Evolutionary conservation across 2,329 filamentous ascomycete genomes (phyloP), one percentile per base, ranked within the genome.

Genomic region (Botrytis galanthina): DNA sequence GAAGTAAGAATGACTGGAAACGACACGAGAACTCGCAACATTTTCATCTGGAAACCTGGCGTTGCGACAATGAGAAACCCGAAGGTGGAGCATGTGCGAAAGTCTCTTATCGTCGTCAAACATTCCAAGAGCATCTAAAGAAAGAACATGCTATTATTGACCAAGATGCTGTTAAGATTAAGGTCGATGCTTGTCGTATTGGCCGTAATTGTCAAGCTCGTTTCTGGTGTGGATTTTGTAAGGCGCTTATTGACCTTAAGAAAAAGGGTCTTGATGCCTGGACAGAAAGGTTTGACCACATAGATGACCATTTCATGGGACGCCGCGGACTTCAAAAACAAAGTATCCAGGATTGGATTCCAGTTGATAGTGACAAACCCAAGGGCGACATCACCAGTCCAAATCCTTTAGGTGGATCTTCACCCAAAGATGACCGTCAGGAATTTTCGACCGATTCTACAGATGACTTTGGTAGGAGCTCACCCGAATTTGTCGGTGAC

Each of bases 1-100:
- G 95, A n/a, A 95, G 92, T 81, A 97, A 97, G 80, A 95, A 94
- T 74, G 95, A 98, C 82, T 98, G 90, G 95, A 97, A 97, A 80
- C 89, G 95, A 1, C 95, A 98, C 79, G 95, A 98, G 79, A 92
- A 90, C 76, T 90, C 88, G 26, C 92, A 95, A 79, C 94, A 97
- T 80, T 89, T 88, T 75, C 88, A 92, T 74, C 81, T 88, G 9
- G 91, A 94, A 78, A 86, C 87, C 66, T 97, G 92, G 90, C 88
- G 88, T 44, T 97, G 94, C 80, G 84, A 87, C 44, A 81, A 86
- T 44, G 78, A 81, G 57, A 77, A 76, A 8, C 64, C 77, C 12
- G 75, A 74, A 61, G 77, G 75, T 16, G 78, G 81, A 2, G 75
- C 76, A 4, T 96, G 93, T 78, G 86, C 84, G 14, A 87, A 86